Percentiles rank a stretch among this genome's conserved stretches.
Conservation (phyloP, 495 filamentous ascomycete genomes). For the Talaromyces adpressus region DNA sequence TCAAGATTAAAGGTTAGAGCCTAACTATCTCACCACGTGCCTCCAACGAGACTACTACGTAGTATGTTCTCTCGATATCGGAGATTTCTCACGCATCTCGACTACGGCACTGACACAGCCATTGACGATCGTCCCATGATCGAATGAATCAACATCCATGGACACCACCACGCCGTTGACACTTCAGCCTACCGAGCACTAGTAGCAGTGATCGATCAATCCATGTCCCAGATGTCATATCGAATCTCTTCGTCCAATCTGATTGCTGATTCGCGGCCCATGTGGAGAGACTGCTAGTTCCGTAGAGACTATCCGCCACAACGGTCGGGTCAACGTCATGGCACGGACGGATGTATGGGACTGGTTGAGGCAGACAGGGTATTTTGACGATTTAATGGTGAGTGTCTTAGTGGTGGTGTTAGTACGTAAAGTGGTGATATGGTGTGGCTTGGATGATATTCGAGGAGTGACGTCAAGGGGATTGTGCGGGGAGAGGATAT, state of each 20-base stretch:
- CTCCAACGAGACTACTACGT: background rate
- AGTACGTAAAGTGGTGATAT: background rate
- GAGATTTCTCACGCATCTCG: background rate
- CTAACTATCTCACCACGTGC: background rate
- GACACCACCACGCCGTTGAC: background rate
- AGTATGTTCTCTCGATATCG: background rate
- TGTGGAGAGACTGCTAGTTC: background rate
- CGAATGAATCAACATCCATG: background rate
- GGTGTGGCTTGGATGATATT: background rate
- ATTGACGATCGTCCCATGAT: background rate
- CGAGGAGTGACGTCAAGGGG: background rate
- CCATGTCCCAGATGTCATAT: background rate
- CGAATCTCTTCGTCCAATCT: background rate
- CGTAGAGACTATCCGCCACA: background rate
- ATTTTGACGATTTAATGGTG: background rate
- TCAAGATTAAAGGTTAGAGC: background rate
- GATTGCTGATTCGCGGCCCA: background rate
- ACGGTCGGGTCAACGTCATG: background rate
- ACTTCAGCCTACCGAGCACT: background rate
- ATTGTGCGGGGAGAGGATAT: background rate
- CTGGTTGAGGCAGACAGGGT: background rate
- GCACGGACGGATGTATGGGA: background rate
- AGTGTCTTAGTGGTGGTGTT: too few relatives aligned
- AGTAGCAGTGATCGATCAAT: background rate
- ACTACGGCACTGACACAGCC: background rate